Evolutionary conservation across 192 early-diverging fungal genomes (phyloP), one percentile per base, ranked within the genome.

Genomic region (Cladochytrium replicatum): DNA sequence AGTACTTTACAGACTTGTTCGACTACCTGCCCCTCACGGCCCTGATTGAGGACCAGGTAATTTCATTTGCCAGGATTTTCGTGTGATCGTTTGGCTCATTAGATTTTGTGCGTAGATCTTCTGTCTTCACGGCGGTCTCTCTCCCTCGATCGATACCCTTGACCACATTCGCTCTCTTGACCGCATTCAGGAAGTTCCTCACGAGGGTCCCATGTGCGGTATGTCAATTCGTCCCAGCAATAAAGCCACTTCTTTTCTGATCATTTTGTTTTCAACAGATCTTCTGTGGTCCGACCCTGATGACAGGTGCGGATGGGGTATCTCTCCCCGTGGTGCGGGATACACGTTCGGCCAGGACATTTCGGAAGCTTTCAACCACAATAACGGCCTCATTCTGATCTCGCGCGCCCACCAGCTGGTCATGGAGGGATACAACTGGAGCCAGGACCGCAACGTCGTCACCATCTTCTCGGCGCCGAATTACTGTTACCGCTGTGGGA

Each of bases 401-500:
- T 94, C 95, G 21, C 83, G 95, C 58, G 95, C 93, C 6, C 93
- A 94, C 77, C 91, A 94, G 67, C 69, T 97, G 58, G 91, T 97
- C 19, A 91, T 91, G 89, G 93, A 97, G 68, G 92, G 95, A 46
- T 99, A 95, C 73, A 95, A 91, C 67, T 99, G 95, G 95, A 83
- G 83, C 48, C 93, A 99, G 69, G 95, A 97, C 46, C 82, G 86
- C 67, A 97, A 99, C 66, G 91, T 93, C 2, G 95, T 99, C 9
- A 99, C 95, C 21, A 99, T 99, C 51, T 99, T 99, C 63, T 87
- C 84, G 69, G 95, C 95, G 34, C 95, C 95, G 26, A 99, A 99
- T 70, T 99, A 99, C 74, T 96, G 95, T 67, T 99, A 99, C 80
- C 83, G 95, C 37, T 99, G 95, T 58, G 95, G 95, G 42, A 99